These are phyloP conservation scores for Parachaetomium inaequale DNA, from an alignment of 495 filamentous ascomycete species.

Conservation along the genomic window DNA sequence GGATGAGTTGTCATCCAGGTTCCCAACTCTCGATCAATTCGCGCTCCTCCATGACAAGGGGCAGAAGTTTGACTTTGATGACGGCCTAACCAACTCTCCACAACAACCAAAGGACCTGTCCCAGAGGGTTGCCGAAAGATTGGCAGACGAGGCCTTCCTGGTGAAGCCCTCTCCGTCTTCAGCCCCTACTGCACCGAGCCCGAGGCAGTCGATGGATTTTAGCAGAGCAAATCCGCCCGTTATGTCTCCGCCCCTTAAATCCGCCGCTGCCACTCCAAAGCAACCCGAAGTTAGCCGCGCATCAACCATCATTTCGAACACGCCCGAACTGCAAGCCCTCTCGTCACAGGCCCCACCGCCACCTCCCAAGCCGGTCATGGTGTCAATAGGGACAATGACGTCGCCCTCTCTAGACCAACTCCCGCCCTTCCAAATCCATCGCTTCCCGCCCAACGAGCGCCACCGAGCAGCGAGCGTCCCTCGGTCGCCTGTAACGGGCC, in stretches of 20 bases:
- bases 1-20: slow-evolving; percentile 81
- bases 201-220: slow-evolving; percentile 36
- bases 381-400: slow-evolving; percentile 95
- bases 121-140: slow-evolving; percentile 70
- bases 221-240: slow-evolving; percentile 26
- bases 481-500: slow-evolving; percentile 37
- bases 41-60: slow-evolving; percentile 82
- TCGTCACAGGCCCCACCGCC: slow-evolving; percentile 49
- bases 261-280: slow-evolving; percentile 39
- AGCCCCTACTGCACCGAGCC: slow-evolving; percentile 22
- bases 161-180: slow-evolving; percentile 26
- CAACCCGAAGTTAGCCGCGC: slow-evolving; percentile 47
- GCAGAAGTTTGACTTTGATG: slow-evolving; percentile 82
- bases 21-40: slow-evolving; percentile 92
- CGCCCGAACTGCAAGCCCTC: slow-evolving; percentile 51
- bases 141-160: slow-evolving; percentile 76
- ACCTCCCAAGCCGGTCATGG: slow-evolving; percentile 63
- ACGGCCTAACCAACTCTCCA: slow-evolving; percentile 44
- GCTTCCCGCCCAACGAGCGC: slow-evolving; percentile 56
- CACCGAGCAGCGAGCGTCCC: slow-evolving; percentile 56
- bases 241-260: slow-evolving; percentile 33
- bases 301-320: slow-evolving; percentile 51
- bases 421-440: slow-evolving; percentile 50
- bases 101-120: slow-evolving; percentile 60
- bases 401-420: slow-evolving; percentile 57